phyloP scores from a whole-genome alignment of 2,329 filamentous ascomycete genomes.

The Xylariaceae sp. region DNA sequence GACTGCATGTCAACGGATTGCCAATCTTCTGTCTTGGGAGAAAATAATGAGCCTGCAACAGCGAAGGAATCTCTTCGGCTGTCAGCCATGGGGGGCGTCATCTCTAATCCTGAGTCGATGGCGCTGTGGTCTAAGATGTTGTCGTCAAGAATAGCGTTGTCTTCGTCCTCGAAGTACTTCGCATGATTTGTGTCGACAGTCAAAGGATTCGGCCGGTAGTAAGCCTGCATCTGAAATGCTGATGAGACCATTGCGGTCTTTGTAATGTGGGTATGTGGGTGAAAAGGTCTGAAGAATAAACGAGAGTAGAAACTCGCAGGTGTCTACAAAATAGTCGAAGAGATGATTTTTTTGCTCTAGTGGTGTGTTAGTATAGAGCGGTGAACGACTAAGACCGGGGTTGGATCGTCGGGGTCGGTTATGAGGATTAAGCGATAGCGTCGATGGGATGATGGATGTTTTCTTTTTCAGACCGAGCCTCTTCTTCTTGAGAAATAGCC shows the following conservation, averaged over 20 bases:
- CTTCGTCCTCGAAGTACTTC: slow-evolving; percentile 65
- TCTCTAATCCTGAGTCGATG: slow-evolving; percentile 63
- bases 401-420: neutral
- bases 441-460: neutral
- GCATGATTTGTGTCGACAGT: slow-evolving; percentile 57
- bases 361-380: slow-evolving; percentile 24
- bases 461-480: slow-evolving; percentile 17
- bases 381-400: slow-evolving; percentile 26
- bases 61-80: slow-evolving; percentile 67
- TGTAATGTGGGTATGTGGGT: slow-evolving; percentile 20
- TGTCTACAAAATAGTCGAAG: slow-evolving; percentile 28
- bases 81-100: slow-evolving; percentile 64
- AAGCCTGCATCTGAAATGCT: slow-evolving; percentile 54
- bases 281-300: slow-evolving; percentile 12
- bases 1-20: slow-evolving; percentile 67
- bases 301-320: slow-evolving; percentile 21
- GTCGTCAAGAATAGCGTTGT: slow-evolving; percentile 63
- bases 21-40: slow-evolving; percentile 67
- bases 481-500: slow-evolving; percentile 12
- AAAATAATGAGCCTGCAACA: slow-evolving; percentile 61
- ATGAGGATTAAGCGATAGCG: neutral
- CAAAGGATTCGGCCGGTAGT: slow-evolving; percentile 53
- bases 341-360: slow-evolving; percentile 27
- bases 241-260: slow-evolving; percentile 52
- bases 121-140: slow-evolving; percentile 61